Base-by-base conservation (phyloP, 805 yeast genomes). In the Millerozyma acaciae region DNA sequence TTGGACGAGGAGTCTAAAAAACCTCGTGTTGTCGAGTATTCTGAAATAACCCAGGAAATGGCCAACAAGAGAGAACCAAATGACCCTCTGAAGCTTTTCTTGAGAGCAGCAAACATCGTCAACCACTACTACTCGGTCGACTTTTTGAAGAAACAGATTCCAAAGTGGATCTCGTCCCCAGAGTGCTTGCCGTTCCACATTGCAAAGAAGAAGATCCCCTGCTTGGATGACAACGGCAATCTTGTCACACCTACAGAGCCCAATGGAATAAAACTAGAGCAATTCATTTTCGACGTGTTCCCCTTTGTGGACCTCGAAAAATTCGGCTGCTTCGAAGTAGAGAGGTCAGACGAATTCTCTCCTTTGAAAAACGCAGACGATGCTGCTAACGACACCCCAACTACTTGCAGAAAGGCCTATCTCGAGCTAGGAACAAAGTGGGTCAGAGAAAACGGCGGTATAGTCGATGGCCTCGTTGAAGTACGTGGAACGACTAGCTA, bases 91-190 rank as follows among this genome's bases (percentile, higher is more conserved):
- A 66, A 80, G 40, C 70, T 93, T 38, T 74, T 74, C 43, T 74
- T 87, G 47, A 75, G 97, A 47, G 96, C 97, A 4, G 99, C 96
- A 16, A 93, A 93, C 60, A 93, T 93, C 43, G 99, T 93, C 35
- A 93, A 93, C 57, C 98, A 93, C 61, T 93, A 89, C 61, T 93
- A 90, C 60, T 80, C 89, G 4, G 85, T 85, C 28, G 81, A 74
- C n/a, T 75, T 88, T 49, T 65, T 93, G 48, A 57, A 62, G 17
- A 44, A 62, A 20, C 67, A 68, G 60, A 68, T 88, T 39, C 80
- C 83, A 4, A 52, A 65, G 18, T 89, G 96, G 96, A 73, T 77
- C 43, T 55, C 73, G 3, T 73, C 82, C 20, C 78, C 76, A 50
- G 65, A 71, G 43, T 67, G 59, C 45, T 70, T 93, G 51, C 97